These are phyloP conservation scores for Penicillium atrosanguineum DNA, from an alignment of 495 filamentous ascomycete species.

Conservation along the genomic window DNA sequence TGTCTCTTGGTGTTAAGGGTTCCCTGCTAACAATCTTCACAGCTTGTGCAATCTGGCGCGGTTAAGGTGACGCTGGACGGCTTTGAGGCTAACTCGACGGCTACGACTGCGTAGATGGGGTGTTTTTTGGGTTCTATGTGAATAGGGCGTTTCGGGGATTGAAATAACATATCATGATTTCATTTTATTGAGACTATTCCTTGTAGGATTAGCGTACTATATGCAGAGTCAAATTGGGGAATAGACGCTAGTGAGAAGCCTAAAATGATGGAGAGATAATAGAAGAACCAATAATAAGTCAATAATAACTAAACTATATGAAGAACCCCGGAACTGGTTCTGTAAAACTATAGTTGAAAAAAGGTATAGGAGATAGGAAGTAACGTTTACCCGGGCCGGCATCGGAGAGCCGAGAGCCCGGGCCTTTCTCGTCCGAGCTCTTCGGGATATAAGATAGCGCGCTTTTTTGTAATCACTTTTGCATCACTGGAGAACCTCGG, in stretches of 20 bases:
- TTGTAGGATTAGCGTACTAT: background rate
- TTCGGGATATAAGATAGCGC: conserved; percentile 3
- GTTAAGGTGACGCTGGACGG: conserved; percentile 80
- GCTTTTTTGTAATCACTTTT: conserved; percentile 19
- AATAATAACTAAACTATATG: too few relatives aligned
- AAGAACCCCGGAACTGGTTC: too few relatives aligned
- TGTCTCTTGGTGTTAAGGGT: background rate
- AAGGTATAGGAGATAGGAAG: conserved; percentile 7
- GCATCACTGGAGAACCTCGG: conserved; percentile 9
- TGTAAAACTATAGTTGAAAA: background rate
- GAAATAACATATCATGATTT: conserved; percentile 11
- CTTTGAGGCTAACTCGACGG: conserved; percentile 50
- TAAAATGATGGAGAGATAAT: background rate
- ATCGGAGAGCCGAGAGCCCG: conserved; percentile 34
- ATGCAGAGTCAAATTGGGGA: background rate
- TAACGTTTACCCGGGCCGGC: conserved; percentile 34
- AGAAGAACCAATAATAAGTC: too few relatives aligned
- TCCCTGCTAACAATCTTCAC: conserved; percentile 18
- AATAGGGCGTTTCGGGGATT: conserved; percentile 21
- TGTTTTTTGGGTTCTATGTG: conserved; percentile 7
- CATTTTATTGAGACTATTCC: background rate
- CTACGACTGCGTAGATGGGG: conserved; percentile 4
- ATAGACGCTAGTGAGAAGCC: background rate
- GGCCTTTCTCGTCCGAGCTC: conserved; percentile 32
- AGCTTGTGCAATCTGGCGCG: conserved; percentile 93